Conservation (phyloP, 495 filamentous ascomycete genomes). For the Xylaria curta region DNA sequence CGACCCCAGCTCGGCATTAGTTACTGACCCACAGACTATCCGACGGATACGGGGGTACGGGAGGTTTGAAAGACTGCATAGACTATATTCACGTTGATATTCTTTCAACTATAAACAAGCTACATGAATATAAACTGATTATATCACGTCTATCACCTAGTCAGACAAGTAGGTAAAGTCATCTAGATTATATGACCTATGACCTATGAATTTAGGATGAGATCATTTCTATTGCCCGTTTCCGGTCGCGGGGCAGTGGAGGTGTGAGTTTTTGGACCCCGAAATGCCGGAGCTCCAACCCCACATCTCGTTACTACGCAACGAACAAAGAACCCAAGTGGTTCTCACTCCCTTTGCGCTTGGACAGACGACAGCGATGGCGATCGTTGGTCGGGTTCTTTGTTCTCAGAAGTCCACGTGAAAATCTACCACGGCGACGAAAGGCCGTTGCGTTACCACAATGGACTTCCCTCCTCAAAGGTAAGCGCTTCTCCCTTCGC, state of each 20-base stretch:
- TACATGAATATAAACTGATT: background rate
- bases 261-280: background rate
- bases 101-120: background rate
- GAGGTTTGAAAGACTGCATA: background rate
- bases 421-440: conserved; percentile 2
- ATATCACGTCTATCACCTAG: background rate
- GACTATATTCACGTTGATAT: background rate
- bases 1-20: conserved; percentile 13
- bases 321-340: background rate
- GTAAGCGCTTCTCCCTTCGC: conserved; percentile 33
- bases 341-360: background rate
- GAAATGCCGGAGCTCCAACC: background rate
- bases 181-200: background rate
- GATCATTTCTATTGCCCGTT: background rate
- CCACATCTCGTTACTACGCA: background rate
- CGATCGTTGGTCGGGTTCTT: conserved; percentile 24
- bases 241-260: conserved; percentile 16
- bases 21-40: conserved; percentile 1
- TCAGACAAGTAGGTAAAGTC: background rate
- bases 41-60: background rate
- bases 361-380: conserved; percentile 11
- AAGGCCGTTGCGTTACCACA: conserved; percentile 25
- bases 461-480: conserved; percentile 41
- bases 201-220: conserved; percentile 2
- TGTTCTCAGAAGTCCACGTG: conserved; percentile 27